These are phyloP conservation scores for Chlamydomonas incerta DNA, from an alignment of 139 green algal species.

Conservation along the genomic window DNA sequence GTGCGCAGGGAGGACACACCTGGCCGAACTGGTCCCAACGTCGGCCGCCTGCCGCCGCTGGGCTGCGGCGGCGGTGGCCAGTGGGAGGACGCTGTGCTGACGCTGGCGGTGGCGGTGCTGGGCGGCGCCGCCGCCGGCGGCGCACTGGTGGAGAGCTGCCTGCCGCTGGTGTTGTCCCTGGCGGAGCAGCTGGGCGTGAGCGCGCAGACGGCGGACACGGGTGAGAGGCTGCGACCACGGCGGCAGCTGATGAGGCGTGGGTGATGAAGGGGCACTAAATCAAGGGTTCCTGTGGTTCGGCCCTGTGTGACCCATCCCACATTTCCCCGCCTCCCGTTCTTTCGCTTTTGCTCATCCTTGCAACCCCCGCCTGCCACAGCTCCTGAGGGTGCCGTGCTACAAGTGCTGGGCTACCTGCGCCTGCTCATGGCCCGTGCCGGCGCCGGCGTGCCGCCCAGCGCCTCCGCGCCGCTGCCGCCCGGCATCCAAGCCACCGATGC, in stretches of 20 bases:
- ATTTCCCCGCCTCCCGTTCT: background rate
- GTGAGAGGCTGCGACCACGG: background rate
- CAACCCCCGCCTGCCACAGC: background rate
- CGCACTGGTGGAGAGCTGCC: background rate
- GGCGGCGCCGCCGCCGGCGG: background rate
- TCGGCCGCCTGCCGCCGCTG: background rate
- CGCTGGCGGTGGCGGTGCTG: background rate
- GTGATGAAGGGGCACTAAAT: no score
- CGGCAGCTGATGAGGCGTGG: no score
- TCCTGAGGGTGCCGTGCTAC: background rate
- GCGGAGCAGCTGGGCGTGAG: background rate
- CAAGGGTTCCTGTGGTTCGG: background rate
- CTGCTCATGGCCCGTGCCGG: conserved; percentile 12
- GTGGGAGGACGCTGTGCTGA: conserved; percentile 12
- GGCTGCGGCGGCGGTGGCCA: background rate
- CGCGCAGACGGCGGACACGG: background rate
- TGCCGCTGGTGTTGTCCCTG: conserved; percentile 12
- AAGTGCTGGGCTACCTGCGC: conserved; percentile 20
- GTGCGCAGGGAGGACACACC: no score
- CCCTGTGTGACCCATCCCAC: no score
- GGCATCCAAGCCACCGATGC: no score
- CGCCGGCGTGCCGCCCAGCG: background rate
- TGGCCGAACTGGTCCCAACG: no score
- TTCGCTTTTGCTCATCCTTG: background rate
- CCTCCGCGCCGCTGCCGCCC: background rate